Base-by-base conservation (phyloP, 805 yeast species). In the Ogataea corticis region DNA sequence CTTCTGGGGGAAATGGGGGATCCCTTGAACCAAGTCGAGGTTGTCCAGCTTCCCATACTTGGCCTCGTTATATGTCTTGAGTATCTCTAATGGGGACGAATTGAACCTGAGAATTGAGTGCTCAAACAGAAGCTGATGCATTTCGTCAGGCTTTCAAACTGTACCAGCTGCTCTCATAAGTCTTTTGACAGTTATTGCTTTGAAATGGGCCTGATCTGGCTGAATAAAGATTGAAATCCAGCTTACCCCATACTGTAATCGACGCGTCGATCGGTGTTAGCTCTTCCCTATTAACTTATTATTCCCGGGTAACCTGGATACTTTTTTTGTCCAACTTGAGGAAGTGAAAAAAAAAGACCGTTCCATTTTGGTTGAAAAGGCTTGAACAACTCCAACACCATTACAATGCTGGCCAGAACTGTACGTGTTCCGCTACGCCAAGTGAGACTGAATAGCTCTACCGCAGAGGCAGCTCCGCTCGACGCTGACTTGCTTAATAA, bases 1-100 rank as follows among this genome's bases (percentile, higher is more conserved):
- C 41, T 67, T 68, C 7, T 48, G 42, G 0, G 80, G 80, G 45
- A 76, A 77, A 6, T 70, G 69, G 2, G 63, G 52, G 14, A 49
- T 42, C 11, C 50, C 50, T 9, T 25, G 9, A 3, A 50, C 16
- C 9, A 45, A 31, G 30, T 58, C 63, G 7, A 57, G 34, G 28
- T 49, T 51, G 21, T 55, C 54, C 28, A 63, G 27, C 14, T 28
- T 40, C 6, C 54, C 48, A 37, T 61, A 63, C 28, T 54, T 54
- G 13, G 58, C 40, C 38, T 63, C 67, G 32, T 58, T 58, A 44
- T 53, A 52, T 10, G 58, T 36, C 39, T 55, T 58, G 12, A 61
- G 16, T n/a, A 56, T 37, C 7, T 58, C 58, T 12, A 36, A 23
- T 1, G 56, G 52, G 2, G 56, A 38, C 6, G 38, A 29, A 19